These are phyloP conservation scores for Harringtonia lauricola DNA, from an alignment of 2,329 filamentous ascomycete species.

Conservation along the genomic window DNA sequence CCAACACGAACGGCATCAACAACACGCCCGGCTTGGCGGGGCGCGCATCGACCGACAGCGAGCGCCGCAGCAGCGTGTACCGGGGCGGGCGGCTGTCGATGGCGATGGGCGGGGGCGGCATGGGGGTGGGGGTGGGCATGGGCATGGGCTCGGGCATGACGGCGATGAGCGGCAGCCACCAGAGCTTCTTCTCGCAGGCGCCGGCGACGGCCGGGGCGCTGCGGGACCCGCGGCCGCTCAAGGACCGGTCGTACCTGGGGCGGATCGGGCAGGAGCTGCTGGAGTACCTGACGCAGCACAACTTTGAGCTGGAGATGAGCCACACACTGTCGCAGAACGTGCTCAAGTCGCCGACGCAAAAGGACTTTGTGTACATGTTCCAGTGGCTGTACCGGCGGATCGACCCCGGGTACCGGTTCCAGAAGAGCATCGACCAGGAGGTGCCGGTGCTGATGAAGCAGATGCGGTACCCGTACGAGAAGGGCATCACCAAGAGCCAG, in stretches of 20 bases:
- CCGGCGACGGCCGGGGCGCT: conserved; percentile 73
- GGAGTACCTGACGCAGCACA: conserved; percentile 85
- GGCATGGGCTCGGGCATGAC: background rate
- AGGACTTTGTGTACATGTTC: conserved; percentile 97
- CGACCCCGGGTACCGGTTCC: conserved; percentile 85
- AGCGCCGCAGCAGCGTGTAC: conserved; percentile 75
- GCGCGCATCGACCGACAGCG: conserved; percentile 38
- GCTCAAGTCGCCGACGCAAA: conserved; percentile 89
- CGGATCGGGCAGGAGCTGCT: conserved; percentile 80
- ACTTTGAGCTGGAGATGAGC: conserved; percentile 98
- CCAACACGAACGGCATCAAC: no score
- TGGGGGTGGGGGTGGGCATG: conserved; percentile 4
- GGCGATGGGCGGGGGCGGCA: conserved; percentile 56
- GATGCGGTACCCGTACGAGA: conserved; percentile 87
- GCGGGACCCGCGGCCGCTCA: conserved; percentile 75
- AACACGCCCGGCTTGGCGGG: conserved; percentile 43
- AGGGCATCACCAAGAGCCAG: conserved; percentile 92
- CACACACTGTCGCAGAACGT: conserved; percentile 84
- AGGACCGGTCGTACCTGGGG: conserved; percentile 67
- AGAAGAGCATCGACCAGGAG: conserved; percentile 91
- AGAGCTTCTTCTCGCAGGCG: conserved; percentile 90
- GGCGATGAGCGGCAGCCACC: conserved; percentile 52
- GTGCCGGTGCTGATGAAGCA: conserved; percentile 89
- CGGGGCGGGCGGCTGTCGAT: conserved; percentile 55
- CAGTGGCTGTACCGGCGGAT: conserved; percentile 96